phyloP scores from a whole-genome alignment of 2,329 filamentous ascomycete species.

The Apiospora rasikravindrae region DNA sequence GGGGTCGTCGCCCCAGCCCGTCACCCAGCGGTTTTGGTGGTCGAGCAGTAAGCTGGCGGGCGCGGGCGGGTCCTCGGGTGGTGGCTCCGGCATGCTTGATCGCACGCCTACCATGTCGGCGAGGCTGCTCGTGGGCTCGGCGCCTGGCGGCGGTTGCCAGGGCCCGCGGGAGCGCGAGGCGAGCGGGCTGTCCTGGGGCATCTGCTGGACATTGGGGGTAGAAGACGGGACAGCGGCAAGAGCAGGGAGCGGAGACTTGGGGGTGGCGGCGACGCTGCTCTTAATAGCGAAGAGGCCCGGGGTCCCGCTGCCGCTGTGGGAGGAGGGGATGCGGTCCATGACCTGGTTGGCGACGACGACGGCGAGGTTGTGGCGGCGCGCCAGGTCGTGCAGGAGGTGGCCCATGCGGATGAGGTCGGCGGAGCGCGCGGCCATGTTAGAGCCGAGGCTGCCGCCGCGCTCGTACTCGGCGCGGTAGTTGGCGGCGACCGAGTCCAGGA shows the following conservation, averaged over 20 bases:
- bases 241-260: slow-evolving; percentile 20
- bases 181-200: slow-evolving; percentile 54
- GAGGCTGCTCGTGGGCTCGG: slow-evolving; percentile 48
- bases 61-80: slow-evolving; percentile 39
- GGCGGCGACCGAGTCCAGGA: slow-evolving; percentile 91
- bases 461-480: slow-evolving; percentile 95
- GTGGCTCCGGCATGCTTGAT: slow-evolving; percentile 42
- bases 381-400: slow-evolving; percentile 75
- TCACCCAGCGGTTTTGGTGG: slow-evolving; percentile 94
- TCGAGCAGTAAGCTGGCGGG: slow-evolving; percentile 72
- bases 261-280: neutral
- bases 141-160: slow-evolving; percentile 36
- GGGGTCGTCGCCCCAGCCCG: slow-evolving; percentile 85
- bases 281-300: slow-evolving; percentile 19
- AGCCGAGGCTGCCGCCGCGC: slow-evolving; percentile 51
- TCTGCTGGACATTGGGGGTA: slow-evolving; percentile 20
- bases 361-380: slow-evolving; percentile 75
- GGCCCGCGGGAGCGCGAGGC: slow-evolving; percentile 49
- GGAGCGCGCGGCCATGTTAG: slow-evolving; percentile 75
- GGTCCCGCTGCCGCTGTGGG: slow-evolving; percentile 12
- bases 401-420: slow-evolving; percentile 80
- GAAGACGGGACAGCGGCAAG: slow-evolving; percentile 21
- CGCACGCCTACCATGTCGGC: slow-evolving; percentile 37
- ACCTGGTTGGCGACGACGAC: slow-evolving; percentile 96
- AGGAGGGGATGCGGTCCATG: slow-evolving; percentile 74